These are phyloP conservation scores for Tetradesmus lagerheimii DNA, from an alignment of 139 green algal genomes.

Conservation along the genomic window DNA sequence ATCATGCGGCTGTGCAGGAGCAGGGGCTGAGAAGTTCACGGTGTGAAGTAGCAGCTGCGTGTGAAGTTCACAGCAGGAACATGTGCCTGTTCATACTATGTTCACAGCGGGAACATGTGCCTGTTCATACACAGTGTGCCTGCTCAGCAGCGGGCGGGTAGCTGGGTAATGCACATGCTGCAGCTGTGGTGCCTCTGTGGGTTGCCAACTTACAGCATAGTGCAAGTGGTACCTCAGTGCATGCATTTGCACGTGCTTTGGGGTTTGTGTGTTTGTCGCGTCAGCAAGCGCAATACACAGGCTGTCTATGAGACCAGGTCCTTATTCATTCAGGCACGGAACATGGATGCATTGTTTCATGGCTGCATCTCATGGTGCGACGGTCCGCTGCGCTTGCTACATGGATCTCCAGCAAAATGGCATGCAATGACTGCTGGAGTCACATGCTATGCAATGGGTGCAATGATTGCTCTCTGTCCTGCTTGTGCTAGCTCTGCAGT, in stretches of 20 bases:
- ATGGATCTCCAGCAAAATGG: too few species aligned
- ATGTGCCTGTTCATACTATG: too few species aligned
- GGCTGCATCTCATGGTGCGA: neutral
- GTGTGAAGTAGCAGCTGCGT: neutral
- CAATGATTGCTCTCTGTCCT: neutral
- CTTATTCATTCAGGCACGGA: too few species aligned
- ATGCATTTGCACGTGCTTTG: neutral
- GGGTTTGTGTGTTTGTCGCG: too few species aligned
- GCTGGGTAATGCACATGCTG: too few species aligned
- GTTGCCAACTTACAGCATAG: neutral
- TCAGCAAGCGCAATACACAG: too few species aligned
- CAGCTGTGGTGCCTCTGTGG: neutral
- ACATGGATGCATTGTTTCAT: neutral
- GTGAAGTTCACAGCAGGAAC: neutral
- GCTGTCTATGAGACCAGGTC: too few species aligned
- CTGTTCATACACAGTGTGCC: neutral
- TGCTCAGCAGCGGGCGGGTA: neutral
- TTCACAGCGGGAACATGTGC: too few species aligned
- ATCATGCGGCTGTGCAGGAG: constrained; percentile 38
- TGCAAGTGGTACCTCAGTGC: neutral
- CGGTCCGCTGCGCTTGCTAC: neutral
- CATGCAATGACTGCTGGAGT: too few species aligned
- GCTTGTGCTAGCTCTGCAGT: neutral
- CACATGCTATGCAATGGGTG: neutral
- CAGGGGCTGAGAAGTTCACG: constrained; percentile 1